Evolutionary conservation across 768 basidiomycete genomes (phyloP).

Genomic region (Rhizopogon sp.): DNA sequence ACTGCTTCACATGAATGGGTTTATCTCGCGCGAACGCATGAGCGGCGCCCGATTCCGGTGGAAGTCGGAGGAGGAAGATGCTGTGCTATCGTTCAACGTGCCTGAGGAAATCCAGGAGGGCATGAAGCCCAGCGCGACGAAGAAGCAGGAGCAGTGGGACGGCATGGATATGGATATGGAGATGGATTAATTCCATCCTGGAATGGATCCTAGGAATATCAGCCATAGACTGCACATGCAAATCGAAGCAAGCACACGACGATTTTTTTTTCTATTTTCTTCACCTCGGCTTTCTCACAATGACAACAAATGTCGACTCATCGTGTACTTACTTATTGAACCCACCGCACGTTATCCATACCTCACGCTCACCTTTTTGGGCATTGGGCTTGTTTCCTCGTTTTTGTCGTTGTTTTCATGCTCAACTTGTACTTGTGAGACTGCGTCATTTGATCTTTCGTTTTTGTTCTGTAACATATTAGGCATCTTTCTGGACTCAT

Average conservation of each 20-base stretch:
- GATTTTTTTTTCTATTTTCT: not conserved
- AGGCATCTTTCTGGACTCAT: conserved; percentile 1
- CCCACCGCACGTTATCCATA: not conserved
- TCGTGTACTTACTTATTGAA: not conserved
- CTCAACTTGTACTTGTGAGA: conserved; percentile 1
- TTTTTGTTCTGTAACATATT: conserved; percentile 1
- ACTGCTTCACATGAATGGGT: conserved; percentile 13
- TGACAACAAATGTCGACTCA: not conserved
- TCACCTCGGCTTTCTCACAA: not conserved
- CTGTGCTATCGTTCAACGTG: conserved; percentile 33
- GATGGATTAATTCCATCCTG: conserved; percentile 17
- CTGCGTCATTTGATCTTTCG: not conserved
- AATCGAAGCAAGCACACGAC: not conserved
- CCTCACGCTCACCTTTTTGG: not conserved
- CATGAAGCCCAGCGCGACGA: conserved; percentile 14
- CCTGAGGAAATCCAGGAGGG: conserved; percentile 44
- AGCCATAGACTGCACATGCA: not conserved
- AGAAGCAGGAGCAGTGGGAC: conserved; percentile 28
- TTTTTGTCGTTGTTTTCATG: not conserved
- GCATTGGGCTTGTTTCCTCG: not conserved
- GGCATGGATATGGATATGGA: conserved; percentile 52
- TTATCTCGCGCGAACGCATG: conserved; percentile 21
- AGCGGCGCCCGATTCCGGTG: conserved; percentile 21
- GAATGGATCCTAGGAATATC: not conserved
- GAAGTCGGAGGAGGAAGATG: conserved; percentile 43